Evolutionary conservation across 1,284 basidiomycete genomes (phyloP).

Genomic region (Mycosarcoma maydis): DNA sequence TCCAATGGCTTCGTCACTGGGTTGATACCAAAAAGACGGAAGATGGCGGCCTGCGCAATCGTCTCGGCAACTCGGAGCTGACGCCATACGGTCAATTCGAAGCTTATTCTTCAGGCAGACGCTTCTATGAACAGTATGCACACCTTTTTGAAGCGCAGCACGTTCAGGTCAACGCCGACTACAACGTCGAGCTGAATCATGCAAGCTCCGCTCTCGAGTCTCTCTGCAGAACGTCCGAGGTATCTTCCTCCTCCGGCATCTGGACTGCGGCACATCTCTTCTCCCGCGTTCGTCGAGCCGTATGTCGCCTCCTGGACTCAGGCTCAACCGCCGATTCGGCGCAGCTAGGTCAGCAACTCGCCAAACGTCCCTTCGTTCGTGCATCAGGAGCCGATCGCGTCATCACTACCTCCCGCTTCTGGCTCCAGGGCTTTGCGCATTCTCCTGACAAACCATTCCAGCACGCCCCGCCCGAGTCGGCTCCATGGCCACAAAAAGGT

Average conservation of each 20-base stretch:
- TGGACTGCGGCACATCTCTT: constrained; percentile 1
- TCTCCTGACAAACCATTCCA: constrained; percentile 26
- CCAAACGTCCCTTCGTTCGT: constrained; percentile 26
- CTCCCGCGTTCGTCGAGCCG: constrained; percentile 1
- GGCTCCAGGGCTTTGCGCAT: constrained; percentile 34
- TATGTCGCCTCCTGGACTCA: constrained; percentile 3
- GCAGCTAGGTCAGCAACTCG: neutral
- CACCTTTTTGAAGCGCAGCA: constrained; percentile 19
- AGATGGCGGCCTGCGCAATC: constrained; percentile 39
- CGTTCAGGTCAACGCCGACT: constrained; percentile 37
- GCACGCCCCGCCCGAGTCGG: constrained; percentile 34
- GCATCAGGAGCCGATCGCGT: constrained; percentile 42
- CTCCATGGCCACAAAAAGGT: constrained; percentile 42
- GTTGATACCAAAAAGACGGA: constrained; percentile 21
- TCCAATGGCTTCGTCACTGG: constrained; percentile 39
- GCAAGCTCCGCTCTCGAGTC: neutral
- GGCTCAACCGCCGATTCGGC: neutral
- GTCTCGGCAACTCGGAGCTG: constrained; percentile 42
- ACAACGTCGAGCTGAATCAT: neutral
- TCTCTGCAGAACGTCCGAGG: neutral
- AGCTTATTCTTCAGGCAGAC: constrained; percentile 35
- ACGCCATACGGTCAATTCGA: constrained; percentile 46
- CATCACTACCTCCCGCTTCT: constrained; percentile 41
- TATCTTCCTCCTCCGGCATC: neutral
- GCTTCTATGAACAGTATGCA: constrained; percentile 35